Percentiles rank a stretch among this genome's conserved stretches.
phyloP scores from a whole-genome alignment of 495 filamentous ascomycete genomes.

The Daldinia bambusicola region DNA sequence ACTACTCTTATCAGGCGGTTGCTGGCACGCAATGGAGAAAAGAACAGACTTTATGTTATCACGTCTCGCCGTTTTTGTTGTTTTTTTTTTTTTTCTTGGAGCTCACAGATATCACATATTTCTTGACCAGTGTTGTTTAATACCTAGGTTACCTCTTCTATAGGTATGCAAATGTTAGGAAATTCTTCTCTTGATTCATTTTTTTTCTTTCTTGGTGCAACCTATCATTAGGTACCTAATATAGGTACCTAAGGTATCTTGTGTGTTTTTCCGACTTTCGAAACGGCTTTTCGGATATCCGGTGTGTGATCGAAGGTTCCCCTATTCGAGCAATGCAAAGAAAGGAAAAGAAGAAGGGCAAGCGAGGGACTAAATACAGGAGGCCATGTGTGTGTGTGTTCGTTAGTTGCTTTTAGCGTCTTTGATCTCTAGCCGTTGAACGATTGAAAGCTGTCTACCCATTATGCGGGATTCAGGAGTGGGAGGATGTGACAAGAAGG shows the following conservation, averaged over 20 bases:
- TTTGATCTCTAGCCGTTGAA: background rate
- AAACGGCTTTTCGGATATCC: slow-evolving; percentile 29
- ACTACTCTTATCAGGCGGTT: slow-evolving; percentile 33
- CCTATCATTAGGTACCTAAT: too few relatives aligned
- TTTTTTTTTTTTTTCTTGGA: slow-evolving; percentile 22
- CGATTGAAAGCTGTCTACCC: too few relatives aligned
- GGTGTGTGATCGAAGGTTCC: slow-evolving; percentile 2
- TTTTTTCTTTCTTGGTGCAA: slow-evolving; percentile 22
- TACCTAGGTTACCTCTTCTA: background rate
- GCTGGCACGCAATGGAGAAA: slow-evolving; percentile 41
- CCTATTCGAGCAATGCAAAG: background rate
- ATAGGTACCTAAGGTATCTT: too few relatives aligned
- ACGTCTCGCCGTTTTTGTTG: slow-evolving; percentile 12
- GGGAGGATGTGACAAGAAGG: too few relatives aligned
- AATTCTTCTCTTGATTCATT: slow-evolving; percentile 6
- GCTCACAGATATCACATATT: slow-evolving; percentile 11
- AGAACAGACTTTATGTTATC: slow-evolving; percentile 4
- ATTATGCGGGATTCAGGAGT: too few relatives aligned
- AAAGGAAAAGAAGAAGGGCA: too few relatives aligned
- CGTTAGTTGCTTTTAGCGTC: background rate
- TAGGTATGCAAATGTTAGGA: slow-evolving; percentile 34
- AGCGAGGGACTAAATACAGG: background rate
- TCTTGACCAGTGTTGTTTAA: slow-evolving; percentile 17
- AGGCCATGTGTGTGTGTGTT: background rate
- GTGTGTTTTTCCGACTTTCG: background rate